These are phyloP conservation scores for Calonectria fujianensis DNA, from an alignment of 2,329 filamentous ascomycete species.

Conservation along the genomic window DNA sequence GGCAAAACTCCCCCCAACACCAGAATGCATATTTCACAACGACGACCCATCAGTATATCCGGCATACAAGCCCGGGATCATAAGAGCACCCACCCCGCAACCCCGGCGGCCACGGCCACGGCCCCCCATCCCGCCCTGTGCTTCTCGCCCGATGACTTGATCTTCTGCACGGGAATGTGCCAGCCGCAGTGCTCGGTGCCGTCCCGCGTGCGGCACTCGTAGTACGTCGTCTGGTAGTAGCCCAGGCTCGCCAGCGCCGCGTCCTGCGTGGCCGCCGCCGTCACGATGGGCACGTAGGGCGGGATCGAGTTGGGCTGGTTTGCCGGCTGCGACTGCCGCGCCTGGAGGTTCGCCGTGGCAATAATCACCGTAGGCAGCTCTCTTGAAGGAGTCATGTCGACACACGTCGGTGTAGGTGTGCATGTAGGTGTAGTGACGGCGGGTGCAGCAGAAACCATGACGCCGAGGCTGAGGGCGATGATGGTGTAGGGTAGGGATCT, in stretches of 20 bases:
- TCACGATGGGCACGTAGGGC: constrained; percentile 57
- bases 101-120: constrained; percentile 47
- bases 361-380: not conserved
- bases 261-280: constrained; percentile 58
- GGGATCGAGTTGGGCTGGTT: constrained; percentile 43
- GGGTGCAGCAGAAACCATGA: constrained; percentile 19
- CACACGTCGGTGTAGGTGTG: not conserved
- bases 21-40: constrained; percentile 8
- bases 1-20: constrained; percentile 2
- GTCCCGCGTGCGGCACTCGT: constrained; percentile 58
- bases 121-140: constrained; percentile 48
- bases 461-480: constrained; percentile 14
- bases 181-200: constrained; percentile 60
- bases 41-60: too few relatives aligned
- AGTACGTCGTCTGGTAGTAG: constrained; percentile 59
- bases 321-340: constrained; percentile 43
- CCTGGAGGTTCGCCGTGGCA: constrained; percentile 1
- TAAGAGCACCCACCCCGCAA: constrained; percentile 45
- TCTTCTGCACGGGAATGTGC: constrained; percentile 59
- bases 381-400: not conserved
- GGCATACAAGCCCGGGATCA: constrained; percentile 26
- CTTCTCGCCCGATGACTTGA: constrained; percentile 47
- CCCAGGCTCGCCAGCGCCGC: constrained; percentile 56
- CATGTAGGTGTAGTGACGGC: constrained; percentile 25
- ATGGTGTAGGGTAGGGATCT: constrained; percentile 43